Evolutionary conservation across 257 asterid species (phyloP), one percentile per base, ranked within the genome.

Genomic region (Gynochthodes officinalis): DNA sequence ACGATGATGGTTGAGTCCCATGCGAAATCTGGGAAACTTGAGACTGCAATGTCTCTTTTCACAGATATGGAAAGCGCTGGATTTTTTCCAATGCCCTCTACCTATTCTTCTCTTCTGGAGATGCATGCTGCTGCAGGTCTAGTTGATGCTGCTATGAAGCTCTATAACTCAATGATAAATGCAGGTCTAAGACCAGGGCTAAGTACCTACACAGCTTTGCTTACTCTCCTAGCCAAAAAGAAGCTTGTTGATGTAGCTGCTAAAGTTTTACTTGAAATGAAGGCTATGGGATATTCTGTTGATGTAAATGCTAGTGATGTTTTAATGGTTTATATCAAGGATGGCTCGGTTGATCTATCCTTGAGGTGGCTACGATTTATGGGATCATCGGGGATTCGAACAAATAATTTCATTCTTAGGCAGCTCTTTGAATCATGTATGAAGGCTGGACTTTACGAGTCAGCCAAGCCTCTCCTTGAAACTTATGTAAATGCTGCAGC

Each of bases 221-320:
- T 92, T 72, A 88, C 90, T 58, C 84, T 92, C 69, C 84, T 92
- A 54, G 99, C 99, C 4, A 91, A 89, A 68, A 92, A 88, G 89
- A 95, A 95, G 82, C 98, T 91, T 19, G 88, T 95, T 40, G 99
- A 95, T 71, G 95, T 95, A 78, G 96, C 99, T 76, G 99, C 98
- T 35, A 95, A 95, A 73, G 84, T 92, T 25, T 86, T 90, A 81
- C 97, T 95, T 64, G 99, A 95, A 88, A 95, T 95, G 99, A 95
- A 95, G 84, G 80, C 90, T 59, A 87, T 90, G 97, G 99, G 99
- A 64, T 95, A 95, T 82, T 87, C 98, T 15, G 96, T 92, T 66
- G 99, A 95, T 68, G 96, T 95, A 76, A 89, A 78, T 81, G 99
- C 99, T 69, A 95, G 99, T 88, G 99, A 95, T 76, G 97, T 92